Conservation (phyloP, 306 rosid genomes). For the Luffa aegyptiaca region DNA sequence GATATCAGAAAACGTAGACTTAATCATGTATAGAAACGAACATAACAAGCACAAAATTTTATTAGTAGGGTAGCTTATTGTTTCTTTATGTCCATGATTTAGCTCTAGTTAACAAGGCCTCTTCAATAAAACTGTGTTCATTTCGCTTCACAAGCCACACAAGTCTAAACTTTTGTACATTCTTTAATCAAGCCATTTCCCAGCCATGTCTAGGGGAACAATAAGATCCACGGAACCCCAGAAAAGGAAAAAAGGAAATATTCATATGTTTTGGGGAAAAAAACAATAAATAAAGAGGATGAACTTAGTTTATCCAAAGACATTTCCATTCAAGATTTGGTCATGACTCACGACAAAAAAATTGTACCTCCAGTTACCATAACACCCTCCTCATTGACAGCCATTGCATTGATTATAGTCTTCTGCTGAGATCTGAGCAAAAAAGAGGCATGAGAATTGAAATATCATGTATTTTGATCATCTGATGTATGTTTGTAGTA, state of each 20-base stretch:
- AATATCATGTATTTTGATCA: neutral
- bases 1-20: neutral
- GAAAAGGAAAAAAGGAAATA: too few species aligned
- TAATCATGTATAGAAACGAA: neutral
- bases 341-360: neutral
- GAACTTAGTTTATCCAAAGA: neutral
- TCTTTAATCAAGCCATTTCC: neutral
- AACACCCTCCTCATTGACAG: conserved; percentile 95
- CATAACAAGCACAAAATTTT: neutral
- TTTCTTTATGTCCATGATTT: neutral
- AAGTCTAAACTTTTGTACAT: neutral
- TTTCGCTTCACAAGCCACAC: neutral
- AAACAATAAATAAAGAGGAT: neutral
- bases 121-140: neutral
- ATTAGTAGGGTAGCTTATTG: neutral
- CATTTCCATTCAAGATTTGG: neutral
- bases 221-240: neutral
- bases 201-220: neutral
- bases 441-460: neutral
- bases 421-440: conserved; percentile 86
- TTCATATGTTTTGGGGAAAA: neutral
- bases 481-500: neutral
- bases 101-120: neutral
- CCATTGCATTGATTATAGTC: conserved; percentile 90
- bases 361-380: conserved; percentile 89